These are phyloP conservation scores for Kazachstania kunashirensis DNA, from an alignment of 805 yeast species.

Conservation along the genomic window DNA sequence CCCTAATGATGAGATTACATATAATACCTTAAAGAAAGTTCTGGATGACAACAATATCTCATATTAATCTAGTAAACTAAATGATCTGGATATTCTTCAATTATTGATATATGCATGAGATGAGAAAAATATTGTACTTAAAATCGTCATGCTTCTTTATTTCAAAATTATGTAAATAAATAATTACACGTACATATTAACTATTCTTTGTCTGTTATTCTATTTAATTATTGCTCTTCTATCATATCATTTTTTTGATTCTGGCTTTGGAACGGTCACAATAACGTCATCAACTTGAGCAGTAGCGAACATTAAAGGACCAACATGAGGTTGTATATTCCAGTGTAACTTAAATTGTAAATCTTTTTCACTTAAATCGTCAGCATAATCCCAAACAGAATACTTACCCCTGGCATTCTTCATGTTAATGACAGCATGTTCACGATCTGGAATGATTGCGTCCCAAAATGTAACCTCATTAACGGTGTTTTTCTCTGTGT, in stretches of 20 bases:
- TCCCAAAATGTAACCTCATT: slow-evolving; percentile 89
- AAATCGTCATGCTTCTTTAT: too few relatives aligned
- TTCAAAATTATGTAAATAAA: too few relatives aligned
- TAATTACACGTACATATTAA: too few relatives aligned
- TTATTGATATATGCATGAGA: too few relatives aligned
- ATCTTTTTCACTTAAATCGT: slow-evolving; percentile 45
- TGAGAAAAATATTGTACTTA: too few relatives aligned
- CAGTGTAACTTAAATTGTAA: slow-evolving; percentile 69
- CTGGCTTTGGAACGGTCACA: slow-evolving; percentile 2
- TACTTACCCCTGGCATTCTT: slow-evolving; percentile 57
- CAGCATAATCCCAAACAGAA: slow-evolving; percentile 77
- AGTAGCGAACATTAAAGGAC: slow-evolving; percentile 65
- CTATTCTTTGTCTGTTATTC: too few relatives aligned
- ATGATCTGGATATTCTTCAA: too few relatives aligned
- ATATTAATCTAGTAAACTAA: neutral
- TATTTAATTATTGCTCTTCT: too few relatives aligned
- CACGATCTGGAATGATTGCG: slow-evolving; percentile 51
- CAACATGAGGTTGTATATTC: slow-evolving; percentile 89
- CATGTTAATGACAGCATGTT: slow-evolving; percentile 49
- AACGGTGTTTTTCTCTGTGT: slow-evolving; percentile 30
- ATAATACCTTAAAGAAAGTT: slow-evolving; percentile 31
- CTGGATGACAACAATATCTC: slow-evolving; percentile 22
- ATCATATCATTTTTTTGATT: neutral
- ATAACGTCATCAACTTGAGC: slow-evolving; percentile 26
- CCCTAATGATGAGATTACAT: slow-evolving; percentile 37